Evolutionary conservation across 495 filamentous ascomycete genomes (phyloP).

Genomic region (Penicillium parvum): DNA sequence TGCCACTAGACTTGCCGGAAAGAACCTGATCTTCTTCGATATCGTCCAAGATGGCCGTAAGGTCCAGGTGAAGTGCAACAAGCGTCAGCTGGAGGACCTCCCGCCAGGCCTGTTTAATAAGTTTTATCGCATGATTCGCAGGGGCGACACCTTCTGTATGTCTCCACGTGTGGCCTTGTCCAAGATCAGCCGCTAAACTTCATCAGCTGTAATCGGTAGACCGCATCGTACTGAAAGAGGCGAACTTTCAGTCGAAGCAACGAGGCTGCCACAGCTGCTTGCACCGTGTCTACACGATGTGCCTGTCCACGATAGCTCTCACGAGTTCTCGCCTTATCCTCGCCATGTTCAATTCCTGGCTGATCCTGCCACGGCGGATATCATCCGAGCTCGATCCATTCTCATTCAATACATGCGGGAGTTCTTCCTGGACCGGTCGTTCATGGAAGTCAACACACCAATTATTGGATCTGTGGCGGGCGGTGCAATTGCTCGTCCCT

Average conservation of each 20-base stretch:
- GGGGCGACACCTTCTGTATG: constrained; percentile 78
- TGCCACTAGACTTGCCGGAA: constrained; percentile 54
- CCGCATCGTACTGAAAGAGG: constrained; percentile 67
- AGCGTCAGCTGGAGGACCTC: constrained; percentile 49
- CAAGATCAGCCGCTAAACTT: background rate
- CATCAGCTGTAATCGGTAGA: constrained; percentile 59
- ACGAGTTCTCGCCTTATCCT: constrained; percentile 62
- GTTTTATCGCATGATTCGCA: constrained; percentile 53
- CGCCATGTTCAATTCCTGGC: constrained; percentile 79
- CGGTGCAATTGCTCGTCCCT: constrained; percentile 82
- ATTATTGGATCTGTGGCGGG: constrained; percentile 72
- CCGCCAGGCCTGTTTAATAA: constrained; percentile 51
- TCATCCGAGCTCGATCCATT: constrained; percentile 65
- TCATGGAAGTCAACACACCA: constrained; percentile 86
- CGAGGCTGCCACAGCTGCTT: constrained; percentile 62
- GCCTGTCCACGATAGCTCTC: constrained; percentile 59
- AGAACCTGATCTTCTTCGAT: constrained; percentile 81
- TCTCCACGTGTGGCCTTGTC: constrained; percentile 22
- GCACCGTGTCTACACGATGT: constrained; percentile 72
- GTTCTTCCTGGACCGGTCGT: constrained; percentile 64
- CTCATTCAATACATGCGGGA: constrained; percentile 70
- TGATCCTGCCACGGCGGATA: constrained; percentile 59
- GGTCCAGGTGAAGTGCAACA: constrained; percentile 70
- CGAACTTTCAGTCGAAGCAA: constrained; percentile 72
- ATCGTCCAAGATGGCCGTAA: constrained; percentile 63